These are phyloP conservation scores for Pythium phragmitis DNA, from an alignment of 352 stramenopile species.

Conservation along the genomic window DNA sequence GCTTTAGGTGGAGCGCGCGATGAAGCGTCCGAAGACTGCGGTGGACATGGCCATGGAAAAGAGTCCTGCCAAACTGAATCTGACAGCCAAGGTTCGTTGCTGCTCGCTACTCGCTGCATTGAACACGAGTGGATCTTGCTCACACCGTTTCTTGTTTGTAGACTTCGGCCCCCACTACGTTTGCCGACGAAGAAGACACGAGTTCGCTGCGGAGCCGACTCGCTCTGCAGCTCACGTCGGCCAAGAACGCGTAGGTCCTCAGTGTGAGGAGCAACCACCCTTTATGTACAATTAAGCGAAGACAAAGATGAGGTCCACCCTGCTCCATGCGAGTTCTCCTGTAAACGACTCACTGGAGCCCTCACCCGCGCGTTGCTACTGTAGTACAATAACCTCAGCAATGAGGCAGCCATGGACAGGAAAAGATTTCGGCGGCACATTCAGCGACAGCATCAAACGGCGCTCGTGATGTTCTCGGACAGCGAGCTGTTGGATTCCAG, in stretches of 20 bases:
- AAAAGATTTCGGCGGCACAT: too few relatives aligned
- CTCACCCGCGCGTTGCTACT: too few relatives aligned
- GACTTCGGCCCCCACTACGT: background rate
- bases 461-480: too few relatives aligned
- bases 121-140: background rate
- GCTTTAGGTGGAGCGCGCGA: constrained; percentile 57
- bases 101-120: too few relatives aligned
- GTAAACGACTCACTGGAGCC: background rate
- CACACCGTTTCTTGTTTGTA: background rate
- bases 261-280: background rate
- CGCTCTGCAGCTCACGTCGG: constrained; percentile 21
- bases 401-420: too few relatives aligned
- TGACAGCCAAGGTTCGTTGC: constrained; percentile 11
- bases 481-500: too few relatives aligned
- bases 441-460: too few relatives aligned
- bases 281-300: background rate
- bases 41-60: constrained; percentile 75
- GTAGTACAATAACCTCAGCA: too few relatives aligned
- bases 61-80: constrained; percentile 50
- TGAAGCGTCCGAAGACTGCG: constrained; percentile 74
- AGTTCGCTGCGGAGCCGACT: constrained; percentile 24
- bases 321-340: background rate
- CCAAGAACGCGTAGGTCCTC: constrained; percentile 20
- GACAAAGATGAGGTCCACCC: background rate
- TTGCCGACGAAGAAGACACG: background rate